Evolutionary conservation across 2,329 filamentous ascomycete genomes (phyloP).

Genomic region (Neofusicoccum parvum): DNA sequence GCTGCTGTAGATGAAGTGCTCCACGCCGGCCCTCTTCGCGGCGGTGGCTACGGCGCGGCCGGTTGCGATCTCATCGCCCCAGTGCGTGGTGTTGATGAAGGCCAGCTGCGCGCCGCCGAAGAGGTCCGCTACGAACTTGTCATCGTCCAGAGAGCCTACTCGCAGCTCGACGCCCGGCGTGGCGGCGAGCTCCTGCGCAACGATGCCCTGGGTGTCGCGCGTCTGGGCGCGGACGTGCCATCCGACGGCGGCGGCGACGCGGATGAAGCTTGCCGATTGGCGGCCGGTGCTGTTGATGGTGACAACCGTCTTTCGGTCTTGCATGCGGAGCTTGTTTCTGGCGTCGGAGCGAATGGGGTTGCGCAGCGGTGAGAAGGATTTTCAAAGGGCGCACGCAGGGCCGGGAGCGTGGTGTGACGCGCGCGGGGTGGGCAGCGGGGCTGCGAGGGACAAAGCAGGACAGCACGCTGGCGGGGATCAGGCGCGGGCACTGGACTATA

Average conservation of each 20-base stretch:
- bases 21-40: constrained; percentile 78
- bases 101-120: constrained; percentile 85
- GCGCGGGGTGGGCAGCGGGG: not conserved
- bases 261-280: constrained; percentile 92
- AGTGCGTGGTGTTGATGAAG: constrained; percentile 98
- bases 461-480: not conserved
- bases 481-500: constrained; percentile 15
- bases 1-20: constrained; percentile 94
- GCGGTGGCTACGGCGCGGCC: constrained; percentile 87
- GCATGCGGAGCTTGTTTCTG: constrained; percentile 33
- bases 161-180: constrained; percentile 79
- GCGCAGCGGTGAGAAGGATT: constrained; percentile 4
- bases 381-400: not conserved
- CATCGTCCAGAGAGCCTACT: constrained; percentile 69
- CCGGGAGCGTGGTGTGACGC: constrained; percentile 7
- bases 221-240: constrained; percentile 93
- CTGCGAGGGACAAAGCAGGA: not conserved
- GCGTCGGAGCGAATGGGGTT: not conserved
- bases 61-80: constrained; percentile 90
- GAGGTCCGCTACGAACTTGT: constrained; percentile 74
- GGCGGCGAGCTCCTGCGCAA: constrained; percentile 80
- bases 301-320: constrained; percentile 72
- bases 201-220: constrained; percentile 81
- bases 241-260: constrained; percentile 89
- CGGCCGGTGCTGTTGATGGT: constrained; percentile 95